These are phyloP conservation scores for Graphilbum fragrans DNA, from an alignment of 2,329 filamentous ascomycete species.

Conservation along the genomic window DNA sequence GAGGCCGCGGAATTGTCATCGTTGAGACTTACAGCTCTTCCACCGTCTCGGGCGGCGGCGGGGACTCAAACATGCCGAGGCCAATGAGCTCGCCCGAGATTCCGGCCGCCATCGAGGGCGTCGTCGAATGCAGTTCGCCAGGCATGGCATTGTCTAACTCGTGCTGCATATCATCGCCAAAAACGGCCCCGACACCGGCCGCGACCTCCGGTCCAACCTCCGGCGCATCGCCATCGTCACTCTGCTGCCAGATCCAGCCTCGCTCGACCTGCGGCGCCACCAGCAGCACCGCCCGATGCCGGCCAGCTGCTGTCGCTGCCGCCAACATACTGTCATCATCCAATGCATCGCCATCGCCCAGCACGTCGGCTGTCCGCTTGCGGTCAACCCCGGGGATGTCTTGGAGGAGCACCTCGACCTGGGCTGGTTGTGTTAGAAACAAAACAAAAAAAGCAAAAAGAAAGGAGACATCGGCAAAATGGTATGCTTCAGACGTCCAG, in stretches of 20 bases:
- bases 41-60: slow-evolving; percentile 68
- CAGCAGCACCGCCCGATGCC: too few relatives aligned
- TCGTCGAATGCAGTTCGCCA: too few relatives aligned
- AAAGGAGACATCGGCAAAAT: background rate
- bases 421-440: slow-evolving; percentile 35
- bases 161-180: background rate
- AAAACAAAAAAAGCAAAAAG: background rate
- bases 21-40: slow-evolving; percentile 61
- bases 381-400: slow-evolving; percentile 31
- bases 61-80: slow-evolving; percentile 67
- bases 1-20: too few relatives aligned
- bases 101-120: too few relatives aligned
- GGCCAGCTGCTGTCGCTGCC: too few relatives aligned
- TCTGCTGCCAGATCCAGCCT: too few relatives aligned
- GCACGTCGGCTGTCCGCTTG: background rate
- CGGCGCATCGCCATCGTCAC: too few relatives aligned
- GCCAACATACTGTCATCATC: background rate
- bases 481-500: background rate
- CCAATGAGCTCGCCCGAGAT: slow-evolving; percentile 61
- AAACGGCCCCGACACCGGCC: too few relatives aligned
- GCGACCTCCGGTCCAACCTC: too few relatives aligned
- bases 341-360: too few relatives aligned
- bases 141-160: background rate
- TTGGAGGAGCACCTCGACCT: slow-evolving; percentile 72
- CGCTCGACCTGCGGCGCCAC: too few relatives aligned